These are phyloP conservation scores for Serendipita vermifera DNA, from an alignment of 768 basidiomycete genomes.

Conservation along the genomic window DNA sequence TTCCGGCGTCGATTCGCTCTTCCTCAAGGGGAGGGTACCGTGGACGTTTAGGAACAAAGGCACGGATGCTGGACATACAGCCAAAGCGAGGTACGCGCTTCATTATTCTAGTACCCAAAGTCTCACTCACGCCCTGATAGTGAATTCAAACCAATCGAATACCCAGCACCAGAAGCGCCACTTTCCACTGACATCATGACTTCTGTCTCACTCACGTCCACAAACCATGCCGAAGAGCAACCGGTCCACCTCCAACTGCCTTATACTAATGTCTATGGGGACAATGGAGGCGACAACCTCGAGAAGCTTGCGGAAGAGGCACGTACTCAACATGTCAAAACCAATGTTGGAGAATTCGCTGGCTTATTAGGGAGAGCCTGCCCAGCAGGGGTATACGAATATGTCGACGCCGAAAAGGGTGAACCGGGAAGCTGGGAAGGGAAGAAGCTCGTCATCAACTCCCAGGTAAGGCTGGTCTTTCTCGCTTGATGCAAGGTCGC, in stretches of 20 bases:
- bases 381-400: constrained; percentile 95
- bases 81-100: constrained; percentile 36
- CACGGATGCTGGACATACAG: constrained; percentile 60
- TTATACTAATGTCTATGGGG: constrained; percentile 14
- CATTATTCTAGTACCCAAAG: not conserved
- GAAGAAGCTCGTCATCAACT: constrained; percentile 89
- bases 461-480: constrained; percentile 47
- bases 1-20: constrained; percentile 74
- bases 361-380: constrained; percentile 82
- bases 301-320: constrained; percentile 21
- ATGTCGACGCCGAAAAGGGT: constrained; percentile 54
- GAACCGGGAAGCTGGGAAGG: constrained; percentile 40
- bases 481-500: constrained; percentile 8
- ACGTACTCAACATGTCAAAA: constrained; percentile 52
- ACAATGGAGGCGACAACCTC: constrained; percentile 18
- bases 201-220: constrained; percentile 77
- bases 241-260: constrained; percentile 73
- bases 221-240: constrained; percentile 96
- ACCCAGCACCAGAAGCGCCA: constrained; percentile 78
- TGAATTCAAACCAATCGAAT: constrained; percentile 60
- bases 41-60: constrained; percentile 78
- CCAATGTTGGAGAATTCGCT: constrained; percentile 68
- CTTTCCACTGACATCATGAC: constrained; percentile 90
- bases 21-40: constrained; percentile 73
- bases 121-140: constrained; percentile 17